phyloP scores from a whole-genome alignment of 2,329 filamentous ascomycete genomes.

The Arachnomyces sp. region DNA sequence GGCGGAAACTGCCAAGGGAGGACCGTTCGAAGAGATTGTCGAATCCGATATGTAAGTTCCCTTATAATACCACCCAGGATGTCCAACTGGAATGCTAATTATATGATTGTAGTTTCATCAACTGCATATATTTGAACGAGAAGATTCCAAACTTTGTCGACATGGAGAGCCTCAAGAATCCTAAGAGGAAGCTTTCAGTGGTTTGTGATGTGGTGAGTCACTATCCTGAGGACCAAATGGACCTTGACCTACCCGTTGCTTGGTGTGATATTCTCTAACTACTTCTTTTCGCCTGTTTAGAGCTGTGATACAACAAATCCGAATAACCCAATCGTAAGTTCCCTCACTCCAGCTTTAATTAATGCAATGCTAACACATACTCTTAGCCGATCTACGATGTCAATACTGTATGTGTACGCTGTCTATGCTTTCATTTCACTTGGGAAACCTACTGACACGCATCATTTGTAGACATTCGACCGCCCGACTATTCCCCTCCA shows the following conservation, averaged over 20 bases:
- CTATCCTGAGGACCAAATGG: slow-evolving; percentile 47
- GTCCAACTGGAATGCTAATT: not conserved
- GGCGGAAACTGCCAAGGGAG: slow-evolving; percentile 66
- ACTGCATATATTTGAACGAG: slow-evolving; percentile 78
- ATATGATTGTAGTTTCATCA: slow-evolving; percentile 63
- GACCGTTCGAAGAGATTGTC: slow-evolving; percentile 72
- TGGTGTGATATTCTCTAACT: not conserved
- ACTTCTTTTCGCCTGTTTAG: slow-evolving; percentile 1
- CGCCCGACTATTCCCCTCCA: slow-evolving; percentile 76
- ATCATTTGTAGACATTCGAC: slow-evolving; percentile 56
- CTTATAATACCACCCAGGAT: not conserved
- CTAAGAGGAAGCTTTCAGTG: slow-evolving; percentile 66
- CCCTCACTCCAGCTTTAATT: not conserved
- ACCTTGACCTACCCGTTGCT: slow-evolving; percentile 48
- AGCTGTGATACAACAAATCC: slow-evolving; percentile 38
- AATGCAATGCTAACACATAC: not conserved
- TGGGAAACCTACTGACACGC: no score
- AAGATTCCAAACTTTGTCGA: slow-evolving; percentile 78
- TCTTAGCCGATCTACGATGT: slow-evolving; percentile 65
- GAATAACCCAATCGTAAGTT: slow-evolving; percentile 36
- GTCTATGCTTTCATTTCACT: not conserved
- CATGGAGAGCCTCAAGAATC: slow-evolving; percentile 57
- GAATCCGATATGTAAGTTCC: slow-evolving; percentile 46
- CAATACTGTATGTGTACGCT: slow-evolving; percentile 48
- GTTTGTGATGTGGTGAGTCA: slow-evolving; percentile 61